Evolutionary conservation across 768 basidiomycete species (phyloP), one percentile per base, ranked within the genome.

Genomic region (Tylopilus cervinicoccineus): DNA sequence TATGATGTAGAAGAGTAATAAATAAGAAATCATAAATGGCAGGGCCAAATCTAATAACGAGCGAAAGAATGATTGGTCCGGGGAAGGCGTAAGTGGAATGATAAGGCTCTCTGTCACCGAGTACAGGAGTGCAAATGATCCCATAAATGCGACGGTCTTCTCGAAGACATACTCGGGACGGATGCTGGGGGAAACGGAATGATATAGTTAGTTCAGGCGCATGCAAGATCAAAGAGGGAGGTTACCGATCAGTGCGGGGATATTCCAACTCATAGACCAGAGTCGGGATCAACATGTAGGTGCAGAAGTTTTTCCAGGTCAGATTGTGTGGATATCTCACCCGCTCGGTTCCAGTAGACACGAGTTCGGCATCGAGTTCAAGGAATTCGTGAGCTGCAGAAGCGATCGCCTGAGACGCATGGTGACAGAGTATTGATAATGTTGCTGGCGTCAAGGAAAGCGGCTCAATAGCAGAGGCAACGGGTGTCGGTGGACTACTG

Each of bases 231-330:
- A 20, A 23, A 26, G 34, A 12, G 17, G 41, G 13, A 38, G 69
- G 79, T 42, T 60, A 90, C 90, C 76, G 72, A 27, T 88, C 82
- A 10, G 95, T 97, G 43, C 95, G 73, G 10, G 95, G 95, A 66
- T 94, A 99, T 68, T 97, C 94, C 28, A 98, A 74, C 65, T 98
- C 93, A 61, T 99, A 99, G 7, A 97, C 93, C 36, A 99, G 76
- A 0, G 92, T 92, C 13, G 96, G 96, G 38, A 89, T 83, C 32
- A 94, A 70, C 70, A 90, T 81, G 68, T 94, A 99, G 32, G 86
- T 78, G 24, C 79, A 79, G 62, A 93, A 98, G 66, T 92, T 86
- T 59, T 75, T 79, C 61, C 81, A 77, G 0, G 84, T 85, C 52
- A 98, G 77, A 63, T 93, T 97, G 39, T 83, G 74, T 1, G 94